These are phyloP conservation scores for Candida manassasensis DNA, from an alignment of 805 yeast species.

Conservation along the genomic window DNA sequence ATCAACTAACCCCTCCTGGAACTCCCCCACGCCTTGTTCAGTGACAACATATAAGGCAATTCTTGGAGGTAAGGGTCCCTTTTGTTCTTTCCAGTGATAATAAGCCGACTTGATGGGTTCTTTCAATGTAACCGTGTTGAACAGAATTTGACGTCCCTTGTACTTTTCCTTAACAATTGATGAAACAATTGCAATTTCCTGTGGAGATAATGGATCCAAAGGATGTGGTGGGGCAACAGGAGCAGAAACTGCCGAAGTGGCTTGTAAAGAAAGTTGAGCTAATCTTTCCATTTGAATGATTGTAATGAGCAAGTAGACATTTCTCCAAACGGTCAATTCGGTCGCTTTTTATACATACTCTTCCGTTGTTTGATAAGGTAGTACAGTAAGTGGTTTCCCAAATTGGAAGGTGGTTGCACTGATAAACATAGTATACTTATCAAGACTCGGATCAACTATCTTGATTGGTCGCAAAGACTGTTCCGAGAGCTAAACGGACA, in stretches of 20 bases:
- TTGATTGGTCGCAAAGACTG: too few relatives aligned
- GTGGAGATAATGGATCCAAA: conserved; percentile 63
- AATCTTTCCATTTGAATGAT: conserved; percentile 53
- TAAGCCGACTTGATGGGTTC: conserved; percentile 66
- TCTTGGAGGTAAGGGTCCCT: conserved; percentile 62
- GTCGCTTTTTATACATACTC: too few relatives aligned
- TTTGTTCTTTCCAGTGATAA: conserved; percentile 60
- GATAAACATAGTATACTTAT: too few relatives aligned
- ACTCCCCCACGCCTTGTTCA: conserved; percentile 54
- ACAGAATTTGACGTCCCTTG: conserved; percentile 42
- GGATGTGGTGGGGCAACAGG: conserved; percentile 61
- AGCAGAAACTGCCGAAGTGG: conserved; percentile 50
- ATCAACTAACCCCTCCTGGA: conserved; percentile 69
- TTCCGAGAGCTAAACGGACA: too few relatives aligned
- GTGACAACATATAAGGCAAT: conserved; percentile 62
- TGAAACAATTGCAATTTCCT: conserved; percentile 59
- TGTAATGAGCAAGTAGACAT: too few relatives aligned
- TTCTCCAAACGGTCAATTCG: too few relatives aligned
- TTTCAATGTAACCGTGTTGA: conserved; percentile 65
- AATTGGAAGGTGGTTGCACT: too few relatives aligned
- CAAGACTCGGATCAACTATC: too few relatives aligned
- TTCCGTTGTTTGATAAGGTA: too few relatives aligned
- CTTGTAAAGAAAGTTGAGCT: conserved; percentile 57
- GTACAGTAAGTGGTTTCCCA: too few relatives aligned
- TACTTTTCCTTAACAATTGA: conserved; percentile 46